Conservation (phyloP, 352 stramenopile species). For the Aphanomyces astaci region DNA sequence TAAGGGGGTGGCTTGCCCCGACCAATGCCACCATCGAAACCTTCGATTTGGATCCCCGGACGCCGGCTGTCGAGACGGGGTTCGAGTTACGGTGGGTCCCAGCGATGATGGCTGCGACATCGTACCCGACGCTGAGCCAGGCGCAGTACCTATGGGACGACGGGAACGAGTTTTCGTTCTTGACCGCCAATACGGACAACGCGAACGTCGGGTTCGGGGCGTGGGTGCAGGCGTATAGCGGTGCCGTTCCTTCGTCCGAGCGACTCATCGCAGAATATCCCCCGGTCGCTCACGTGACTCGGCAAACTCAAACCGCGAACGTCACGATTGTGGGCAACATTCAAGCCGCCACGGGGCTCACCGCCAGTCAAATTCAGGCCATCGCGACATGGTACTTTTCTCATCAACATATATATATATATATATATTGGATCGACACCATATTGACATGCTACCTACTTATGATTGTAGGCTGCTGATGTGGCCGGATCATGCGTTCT, state of each 20-base stretch:
- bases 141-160: constrained; percentile 20
- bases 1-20: constrained; percentile 11
- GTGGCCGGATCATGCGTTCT: constrained; percentile 15
- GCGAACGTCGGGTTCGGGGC: constrained; percentile 2
- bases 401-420: no score
- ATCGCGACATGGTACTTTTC: constrained; percentile 12
- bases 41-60: constrained; percentile 8
- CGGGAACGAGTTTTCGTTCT: constrained; percentile 13
- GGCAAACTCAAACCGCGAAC: background rate
- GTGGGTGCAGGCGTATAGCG: constrained; percentile 13
- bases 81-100: constrained; percentile 17
- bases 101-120: background rate
- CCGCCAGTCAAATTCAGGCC: constrained; percentile 9
- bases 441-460: no score
- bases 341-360: background rate
- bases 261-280: background rate
- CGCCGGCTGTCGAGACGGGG: background rate
- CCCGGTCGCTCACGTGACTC: background rate
- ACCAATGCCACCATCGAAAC: background rate
- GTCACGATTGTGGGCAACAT: background rate
- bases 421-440: no score
- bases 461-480: constrained; percentile 13
- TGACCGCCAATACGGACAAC: background rate
- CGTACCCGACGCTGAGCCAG: constrained; percentile 13
- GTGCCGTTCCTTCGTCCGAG: constrained; percentile 2